These are phyloP conservation scores for Cucurbitaria berberidis DNA, from an alignment of 2,329 filamentous ascomycete species.

Conservation along the genomic window DNA sequence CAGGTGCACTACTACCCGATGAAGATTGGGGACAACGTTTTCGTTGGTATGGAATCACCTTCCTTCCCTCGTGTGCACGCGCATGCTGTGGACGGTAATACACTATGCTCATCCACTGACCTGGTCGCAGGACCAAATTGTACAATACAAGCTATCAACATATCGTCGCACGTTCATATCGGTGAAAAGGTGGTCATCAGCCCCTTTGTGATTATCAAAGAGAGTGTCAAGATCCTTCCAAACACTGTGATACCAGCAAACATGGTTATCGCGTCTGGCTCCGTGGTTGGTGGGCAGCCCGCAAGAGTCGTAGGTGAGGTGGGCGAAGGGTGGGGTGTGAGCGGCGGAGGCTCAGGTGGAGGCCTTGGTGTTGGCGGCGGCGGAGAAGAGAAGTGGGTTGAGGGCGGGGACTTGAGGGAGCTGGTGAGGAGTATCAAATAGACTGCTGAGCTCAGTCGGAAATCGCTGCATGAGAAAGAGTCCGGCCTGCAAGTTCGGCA, in stretches of 20 bases:
- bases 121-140: constrained; percentile 54
- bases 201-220: constrained; percentile 90
- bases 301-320: constrained; percentile 55
- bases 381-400: constrained; percentile 55
- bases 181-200: constrained; percentile 78
- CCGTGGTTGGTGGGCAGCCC: constrained; percentile 74
- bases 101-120: background rate
- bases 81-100: background rate
- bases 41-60: constrained; percentile 68
- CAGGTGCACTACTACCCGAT: constrained; percentile 80
- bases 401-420: constrained; percentile 57
- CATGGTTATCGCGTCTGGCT: constrained; percentile 93
- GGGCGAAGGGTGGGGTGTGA: constrained; percentile 59
- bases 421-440: constrained; percentile 55
- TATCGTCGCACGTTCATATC: constrained; percentile 87
- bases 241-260: constrained; percentile 81
- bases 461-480: background rate
- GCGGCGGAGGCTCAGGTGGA: constrained; percentile 39
- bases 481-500: background rate
- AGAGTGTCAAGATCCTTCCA: constrained; percentile 87
- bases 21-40: constrained; percentile 93
- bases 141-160: constrained; percentile 80
- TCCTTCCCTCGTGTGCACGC: background rate
- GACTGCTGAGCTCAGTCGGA: background rate
- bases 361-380: constrained; percentile 47